Conservation (phyloP, 768 basidiomycete species). For the Lactifluus piperatus region DNA sequence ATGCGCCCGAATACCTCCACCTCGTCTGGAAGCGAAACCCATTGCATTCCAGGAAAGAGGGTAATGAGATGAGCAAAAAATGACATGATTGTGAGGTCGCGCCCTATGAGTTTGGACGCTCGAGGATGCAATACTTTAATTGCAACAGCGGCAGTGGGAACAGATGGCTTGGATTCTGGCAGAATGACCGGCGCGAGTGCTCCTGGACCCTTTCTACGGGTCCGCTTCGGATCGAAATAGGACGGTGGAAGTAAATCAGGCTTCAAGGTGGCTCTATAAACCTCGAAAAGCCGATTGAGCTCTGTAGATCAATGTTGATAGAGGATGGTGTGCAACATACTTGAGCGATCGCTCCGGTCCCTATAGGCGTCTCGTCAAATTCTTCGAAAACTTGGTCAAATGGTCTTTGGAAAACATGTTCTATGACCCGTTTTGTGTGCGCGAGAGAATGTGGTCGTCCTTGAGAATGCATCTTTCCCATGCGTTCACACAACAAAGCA, state of each 20-base stretch:
- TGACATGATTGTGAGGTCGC: conserved; percentile 92
- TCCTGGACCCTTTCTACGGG: conserved; percentile 36
- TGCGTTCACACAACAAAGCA: conserved; percentile 66
- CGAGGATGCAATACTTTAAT: conserved; percentile 93
- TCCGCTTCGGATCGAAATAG: conserved; percentile 69
- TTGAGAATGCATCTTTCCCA: conserved; percentile 84
- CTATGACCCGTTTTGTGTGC: conserved; percentile 77
- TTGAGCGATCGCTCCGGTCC: conserved; percentile 98
- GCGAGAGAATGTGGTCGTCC: conserved; percentile 71
- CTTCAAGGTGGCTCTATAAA: conserved; percentile 82
- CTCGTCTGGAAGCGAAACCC: conserved; percentile 94
- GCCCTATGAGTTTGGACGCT: conserved; percentile 69
- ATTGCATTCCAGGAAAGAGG: conserved; percentile 85
- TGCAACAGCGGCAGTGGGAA: conserved; percentile 82
- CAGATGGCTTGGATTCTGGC: conserved; percentile 53
- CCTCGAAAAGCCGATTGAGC: conserved; percentile 34
- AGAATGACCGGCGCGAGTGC: conserved; percentile 43
- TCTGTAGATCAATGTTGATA: background rate
- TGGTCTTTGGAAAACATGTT: conserved; percentile 70
- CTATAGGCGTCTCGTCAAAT: conserved; percentile 82
- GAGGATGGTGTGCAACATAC: conserved; percentile 27
- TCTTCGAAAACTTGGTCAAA: conserved; percentile 89
- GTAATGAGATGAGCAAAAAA: conserved; percentile 80
- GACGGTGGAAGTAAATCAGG: conserved; percentile 78
- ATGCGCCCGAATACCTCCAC: conserved; percentile 90